Base-by-base conservation (phyloP, 495 filamentous ascomycete species). In the Penicillium paxilli region DNA sequence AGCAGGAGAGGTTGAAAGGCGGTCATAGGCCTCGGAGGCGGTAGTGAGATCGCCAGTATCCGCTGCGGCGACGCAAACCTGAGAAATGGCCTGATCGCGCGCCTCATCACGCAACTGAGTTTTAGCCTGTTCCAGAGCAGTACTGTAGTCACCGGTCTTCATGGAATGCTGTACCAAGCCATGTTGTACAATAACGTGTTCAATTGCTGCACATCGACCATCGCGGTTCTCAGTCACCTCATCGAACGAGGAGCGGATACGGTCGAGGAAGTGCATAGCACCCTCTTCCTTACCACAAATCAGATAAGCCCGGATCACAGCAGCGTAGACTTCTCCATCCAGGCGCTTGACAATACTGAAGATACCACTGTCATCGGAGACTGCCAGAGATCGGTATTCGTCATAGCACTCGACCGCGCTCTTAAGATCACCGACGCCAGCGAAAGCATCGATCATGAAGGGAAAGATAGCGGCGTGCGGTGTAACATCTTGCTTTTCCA, bases 381-480 rank as follows among this genome's bases (percentile, higher is more conserved):
- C 82, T 23, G 90, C 93, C 14, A 96, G 79, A 10, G 80, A 77
- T 63, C 89, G 91, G 78, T 98, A 98, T 69, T 92, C 91, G 58
- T 95, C 90, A 73, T 96, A 97, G 73, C 90, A 91, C 62, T 98
- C 94, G 10, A 96, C 87, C n/a, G 91, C 95, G 57, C 88, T 93
- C 62, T 79, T 76, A 32, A 98, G 77, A 62, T 98, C 91, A 14
- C 91, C 86, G 5, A 79, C 80, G 24, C 80, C 80, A 40, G 88
- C 91, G 64, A 96, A 98, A 0, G 91, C 91, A 33, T 89, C 83
- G 63, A 98, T 98, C 90, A 98, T 96, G 12, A 85, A 80, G 2
- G 90, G 84, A 71, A 96, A 96, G 28, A 92, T 91, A 35, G 87
- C 83, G 17, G 90, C 85, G 54, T 83, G 83, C 0, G 93, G 89